Evolutionary conservation across 768 basidiomycete species (phyloP).

Genomic region (Lactifluus subvellereus): DNA sequence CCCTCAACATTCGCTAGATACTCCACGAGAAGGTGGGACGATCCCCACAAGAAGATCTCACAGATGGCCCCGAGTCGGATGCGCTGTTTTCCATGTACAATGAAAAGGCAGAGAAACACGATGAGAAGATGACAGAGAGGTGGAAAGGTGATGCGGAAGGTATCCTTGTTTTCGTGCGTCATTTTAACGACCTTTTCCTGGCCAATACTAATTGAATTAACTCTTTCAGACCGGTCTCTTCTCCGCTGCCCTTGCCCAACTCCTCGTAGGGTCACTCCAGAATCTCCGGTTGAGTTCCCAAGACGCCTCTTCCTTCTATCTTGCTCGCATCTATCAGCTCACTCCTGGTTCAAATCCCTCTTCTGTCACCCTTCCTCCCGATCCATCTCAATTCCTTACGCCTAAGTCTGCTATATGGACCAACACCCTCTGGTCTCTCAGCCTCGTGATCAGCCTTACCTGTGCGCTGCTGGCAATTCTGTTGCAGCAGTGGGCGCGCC

Average conservation of each 20-base stretch:
- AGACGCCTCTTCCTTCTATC: no score
- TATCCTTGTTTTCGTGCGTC: slow-evolving; percentile 1
- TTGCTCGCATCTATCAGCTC: no score
- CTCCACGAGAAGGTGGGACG: no score
- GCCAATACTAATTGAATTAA: not conserved
- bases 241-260: not conserved
- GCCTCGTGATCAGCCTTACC: slow-evolving; percentile 1
- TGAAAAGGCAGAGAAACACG: no score
- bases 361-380: not conserved
- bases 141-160: slow-evolving; percentile 3
- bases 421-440: slow-evolving; percentile 1
- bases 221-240: not conserved
- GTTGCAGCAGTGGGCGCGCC: slow-evolving; percentile 11
- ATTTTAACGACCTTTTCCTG: not conserved
- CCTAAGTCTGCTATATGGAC: no score
- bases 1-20: no score
- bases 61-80: no score
- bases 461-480: not conserved
- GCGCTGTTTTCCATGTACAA: no score
- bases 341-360: not conserved
- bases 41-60: not conserved
- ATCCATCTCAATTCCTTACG: not conserved
- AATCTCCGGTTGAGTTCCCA: not conserved
- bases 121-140: not conserved
- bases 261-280: not conserved